phyloP scores from a whole-genome alignment of 495 filamentous ascomycete genomes.

The Friedmanniomyces simplex region DNA sequence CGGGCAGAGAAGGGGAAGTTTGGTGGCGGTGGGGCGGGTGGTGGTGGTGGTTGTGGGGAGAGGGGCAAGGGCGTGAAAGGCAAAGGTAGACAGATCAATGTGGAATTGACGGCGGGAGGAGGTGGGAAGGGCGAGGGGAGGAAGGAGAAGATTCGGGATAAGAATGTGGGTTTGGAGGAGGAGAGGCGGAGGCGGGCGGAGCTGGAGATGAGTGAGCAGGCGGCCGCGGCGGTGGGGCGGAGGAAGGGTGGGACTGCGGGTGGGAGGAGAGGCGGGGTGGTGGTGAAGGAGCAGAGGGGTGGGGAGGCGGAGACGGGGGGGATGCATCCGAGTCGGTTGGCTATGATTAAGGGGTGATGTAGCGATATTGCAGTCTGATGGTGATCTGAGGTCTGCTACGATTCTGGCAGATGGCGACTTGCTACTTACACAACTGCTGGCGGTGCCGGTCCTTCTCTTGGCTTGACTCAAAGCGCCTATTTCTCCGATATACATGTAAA shows the following conservation, averaged over 20 bases:
- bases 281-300: background rate
- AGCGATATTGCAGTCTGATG: no score
- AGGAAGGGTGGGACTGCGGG: no score
- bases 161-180: constrained; percentile 68
- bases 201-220: background rate
- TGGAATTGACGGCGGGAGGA: constrained; percentile 70
- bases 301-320: constrained; percentile 10
- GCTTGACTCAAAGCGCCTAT: no score
- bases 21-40: background rate
- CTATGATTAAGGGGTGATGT: constrained; percentile 14
- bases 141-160: constrained; percentile 63
- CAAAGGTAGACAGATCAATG: constrained; percentile 60
- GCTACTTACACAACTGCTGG: no score
- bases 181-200: constrained; percentile 27
- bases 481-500: no score
- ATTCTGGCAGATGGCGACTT: no score
- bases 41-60: background rate
- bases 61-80: constrained; percentile 4
- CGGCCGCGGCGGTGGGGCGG: background rate
- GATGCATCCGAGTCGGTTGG: constrained; percentile 31
- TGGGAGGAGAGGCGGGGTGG: background rate
- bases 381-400: no score
- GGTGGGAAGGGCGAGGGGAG: constrained; percentile 67
- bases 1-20: background rate
- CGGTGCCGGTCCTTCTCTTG: no score